Percentiles rank a stretch among this genome's conserved stretches.
phyloP scores from a whole-genome alignment of 139 green algal species.

The Chlorella ohadii region DNA sequence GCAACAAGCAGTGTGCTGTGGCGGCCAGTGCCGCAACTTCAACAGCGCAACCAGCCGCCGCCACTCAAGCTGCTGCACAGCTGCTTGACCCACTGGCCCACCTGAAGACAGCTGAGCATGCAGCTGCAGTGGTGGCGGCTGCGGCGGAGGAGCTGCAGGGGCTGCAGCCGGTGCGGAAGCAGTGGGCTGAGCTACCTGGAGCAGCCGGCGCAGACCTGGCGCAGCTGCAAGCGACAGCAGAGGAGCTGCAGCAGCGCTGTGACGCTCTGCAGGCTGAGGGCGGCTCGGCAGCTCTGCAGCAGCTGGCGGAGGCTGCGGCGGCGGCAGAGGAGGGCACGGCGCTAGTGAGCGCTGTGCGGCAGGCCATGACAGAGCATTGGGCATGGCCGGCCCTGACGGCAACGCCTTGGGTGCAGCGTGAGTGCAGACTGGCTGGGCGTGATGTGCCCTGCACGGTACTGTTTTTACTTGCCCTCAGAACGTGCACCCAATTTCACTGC shows the following conservation, averaged over 20 bases:
- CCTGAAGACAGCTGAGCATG: neutral
- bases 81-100: neutral
- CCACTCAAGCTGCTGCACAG: neutral
- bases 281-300: neutral
- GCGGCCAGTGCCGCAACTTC: neutral
- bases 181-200: neutral
- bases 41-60: neutral
- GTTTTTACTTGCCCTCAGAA: no score
- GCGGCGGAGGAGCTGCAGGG: neutral
- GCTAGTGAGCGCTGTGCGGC: neutral
- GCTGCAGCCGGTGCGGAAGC: slow-evolving; percentile 2
- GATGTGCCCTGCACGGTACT: no score
- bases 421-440: neutral
- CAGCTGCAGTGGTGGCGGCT: neutral
- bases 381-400: slow-evolving; percentile 8
- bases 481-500: no score
- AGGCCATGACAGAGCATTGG: slow-evolving; percentile 27
- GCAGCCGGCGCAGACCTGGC: neutral
- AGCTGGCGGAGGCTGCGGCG: neutral
- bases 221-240: neutral
- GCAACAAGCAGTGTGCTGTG: neutral
- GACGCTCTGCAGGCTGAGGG: neutral
- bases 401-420: slow-evolving; percentile 12
- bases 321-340: neutral
- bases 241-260: neutral